Conservation (phyloP, 257 asterid species). For the Solanum tarapatanum region DNA sequence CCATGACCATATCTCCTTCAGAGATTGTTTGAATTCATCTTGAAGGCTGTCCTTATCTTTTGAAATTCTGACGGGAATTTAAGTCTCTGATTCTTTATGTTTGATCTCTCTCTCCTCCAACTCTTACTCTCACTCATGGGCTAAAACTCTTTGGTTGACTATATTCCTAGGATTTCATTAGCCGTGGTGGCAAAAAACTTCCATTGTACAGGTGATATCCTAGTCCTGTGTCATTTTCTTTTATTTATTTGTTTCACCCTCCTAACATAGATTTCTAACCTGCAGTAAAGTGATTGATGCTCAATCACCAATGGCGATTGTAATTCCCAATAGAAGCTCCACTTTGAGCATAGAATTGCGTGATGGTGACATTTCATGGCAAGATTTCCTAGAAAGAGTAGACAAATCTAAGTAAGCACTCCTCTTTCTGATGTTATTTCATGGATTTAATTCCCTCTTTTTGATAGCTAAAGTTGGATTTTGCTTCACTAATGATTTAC, state of each 20-base stretch:
- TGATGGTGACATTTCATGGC: constrained; percentile 79
- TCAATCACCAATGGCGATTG: constrained; percentile 78
- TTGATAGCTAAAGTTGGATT: background rate
- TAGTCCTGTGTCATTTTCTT: constrained; percentile 6
- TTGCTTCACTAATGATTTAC: background rate
- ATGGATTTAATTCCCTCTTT: background rate
- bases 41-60: background rate
- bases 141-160: background rate
- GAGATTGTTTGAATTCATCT: background rate
- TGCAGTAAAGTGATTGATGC: constrained; percentile 86
- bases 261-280: constrained; percentile 11
- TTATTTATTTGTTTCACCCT: constrained; percentile 5
- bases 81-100: background rate
- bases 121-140: background rate
- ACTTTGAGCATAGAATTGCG: constrained; percentile 57
- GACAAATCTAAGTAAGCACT: constrained; percentile 48
- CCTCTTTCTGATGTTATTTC: background rate
- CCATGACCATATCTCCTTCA: background rate
- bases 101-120: constrained; percentile 2
- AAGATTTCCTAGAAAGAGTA: constrained; percentile 59
- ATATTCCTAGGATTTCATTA: constrained; percentile 56
- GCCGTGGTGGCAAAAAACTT: constrained; percentile 60
- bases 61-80: background rate
- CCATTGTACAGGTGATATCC: constrained; percentile 70
- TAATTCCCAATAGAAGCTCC: constrained; percentile 57